Conservation (phyloP, 2,329 filamentous ascomycete species). For the Pyrenophora teres region DNA sequence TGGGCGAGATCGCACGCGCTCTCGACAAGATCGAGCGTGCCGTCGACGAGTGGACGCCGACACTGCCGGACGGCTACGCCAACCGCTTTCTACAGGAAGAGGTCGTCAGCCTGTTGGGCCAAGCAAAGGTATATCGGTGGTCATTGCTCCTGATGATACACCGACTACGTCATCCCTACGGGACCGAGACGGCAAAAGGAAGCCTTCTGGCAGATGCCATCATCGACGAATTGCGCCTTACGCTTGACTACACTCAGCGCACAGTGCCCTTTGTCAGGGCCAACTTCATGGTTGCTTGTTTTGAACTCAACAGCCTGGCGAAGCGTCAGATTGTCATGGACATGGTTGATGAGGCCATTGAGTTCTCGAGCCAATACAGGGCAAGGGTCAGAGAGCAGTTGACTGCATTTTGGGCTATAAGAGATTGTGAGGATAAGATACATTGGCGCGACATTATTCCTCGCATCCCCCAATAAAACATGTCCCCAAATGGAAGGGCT, state of each 20-base stretch:
- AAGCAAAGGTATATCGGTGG: constrained; percentile 9
- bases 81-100: constrained; percentile 7
- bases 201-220: constrained; percentile 6
- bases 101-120: constrained; percentile 3
- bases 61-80: background rate
- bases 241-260: background rate
- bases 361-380: constrained; percentile 1
- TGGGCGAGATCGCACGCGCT: background rate
- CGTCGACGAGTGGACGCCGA: constrained; percentile 3
- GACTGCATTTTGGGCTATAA: constrained; percentile 10
- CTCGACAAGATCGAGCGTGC: constrained; percentile 5
- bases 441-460: constrained; percentile 10
- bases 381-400: constrained; percentile 2
- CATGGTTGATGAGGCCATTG: background rate
- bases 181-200: constrained; percentile 1
- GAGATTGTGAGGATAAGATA: constrained; percentile 2
- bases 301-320: constrained; percentile 1
- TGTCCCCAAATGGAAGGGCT: too few relatives aligned
- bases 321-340: constrained; percentile 5
- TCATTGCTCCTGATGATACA: constrained; percentile 6
- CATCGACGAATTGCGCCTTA: background rate
- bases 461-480: background rate
- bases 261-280: background rate
- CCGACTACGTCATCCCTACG: constrained; percentile 10
- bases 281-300: constrained; percentile 5